A percentile compares a stretch with the other conserved stretches of the same genome.
phyloP scores from a whole-genome alignment of 306 rosid species.

The Vigna trinervia region DNA sequence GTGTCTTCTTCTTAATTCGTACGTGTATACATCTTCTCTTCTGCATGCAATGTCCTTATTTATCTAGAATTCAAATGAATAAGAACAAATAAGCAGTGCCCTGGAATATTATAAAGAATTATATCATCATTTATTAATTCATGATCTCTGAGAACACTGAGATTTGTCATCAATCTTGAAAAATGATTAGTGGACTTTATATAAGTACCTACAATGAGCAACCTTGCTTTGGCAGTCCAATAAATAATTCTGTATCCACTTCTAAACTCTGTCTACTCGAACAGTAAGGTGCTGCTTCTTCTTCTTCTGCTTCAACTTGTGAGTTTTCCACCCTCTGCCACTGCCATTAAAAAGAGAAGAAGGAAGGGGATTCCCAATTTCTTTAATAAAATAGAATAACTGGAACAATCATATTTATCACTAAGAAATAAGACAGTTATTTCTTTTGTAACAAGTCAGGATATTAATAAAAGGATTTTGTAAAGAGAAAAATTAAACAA shows the following conservation, averaged over 20 bases:
- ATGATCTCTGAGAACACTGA: constrained; percentile 13
- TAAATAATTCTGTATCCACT: constrained; percentile 57
- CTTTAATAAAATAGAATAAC: neutral
- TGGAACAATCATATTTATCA: neutral
- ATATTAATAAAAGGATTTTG: too few relatives aligned
- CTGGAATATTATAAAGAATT: neutral
- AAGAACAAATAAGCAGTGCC: neutral
- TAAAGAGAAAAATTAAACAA: too few relatives aligned
- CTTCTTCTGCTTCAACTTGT: constrained; percentile 21
- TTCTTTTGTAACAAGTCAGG: too few relatives aligned
- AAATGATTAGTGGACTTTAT: neutral
- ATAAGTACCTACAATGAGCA: neutral
- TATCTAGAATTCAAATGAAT: constrained; percentile 1
- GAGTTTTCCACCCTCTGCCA: constrained; percentile 25
- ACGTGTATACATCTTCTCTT: neutral
- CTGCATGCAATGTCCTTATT: neutral
- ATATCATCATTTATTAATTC: neutral
- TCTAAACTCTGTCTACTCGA: constrained; percentile 38
- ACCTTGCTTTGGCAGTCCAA: constrained; percentile 56
- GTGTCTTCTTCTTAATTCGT: neutral
- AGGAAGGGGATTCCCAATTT: neutral
- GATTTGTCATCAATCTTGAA: neutral
- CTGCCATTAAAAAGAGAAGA: constrained; percentile 20
- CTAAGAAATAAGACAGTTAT: too few relatives aligned
- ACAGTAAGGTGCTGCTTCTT: constrained; percentile 27